Conservation (phyloP, 345 rosid species). For the Lumnitzera littorea region DNA sequence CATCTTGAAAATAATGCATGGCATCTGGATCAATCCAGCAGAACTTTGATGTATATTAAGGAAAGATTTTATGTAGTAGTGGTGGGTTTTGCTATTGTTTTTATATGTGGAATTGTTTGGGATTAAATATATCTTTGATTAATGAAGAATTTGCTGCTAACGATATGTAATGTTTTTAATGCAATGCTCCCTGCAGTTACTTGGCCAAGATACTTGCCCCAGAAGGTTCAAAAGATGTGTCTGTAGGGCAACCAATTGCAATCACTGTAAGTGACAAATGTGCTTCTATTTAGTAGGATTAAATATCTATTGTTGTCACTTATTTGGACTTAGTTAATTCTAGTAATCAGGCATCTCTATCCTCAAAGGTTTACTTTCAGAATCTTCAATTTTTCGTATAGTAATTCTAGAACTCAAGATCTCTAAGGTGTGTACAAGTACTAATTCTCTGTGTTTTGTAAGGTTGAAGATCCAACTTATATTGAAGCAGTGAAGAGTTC, state of each 20-base stretch:
- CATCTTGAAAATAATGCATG: too few relatives aligned
- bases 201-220: slow-evolving; percentile 66
- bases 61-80: too few relatives aligned
- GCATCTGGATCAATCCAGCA: too few relatives aligned
- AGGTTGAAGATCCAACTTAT: slow-evolving; percentile 87
- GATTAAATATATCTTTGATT: not conserved
- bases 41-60: too few relatives aligned
- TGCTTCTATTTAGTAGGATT: not conserved
- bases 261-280: slow-evolving; percentile 37
- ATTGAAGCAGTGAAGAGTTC: slow-evolving; percentile 63
- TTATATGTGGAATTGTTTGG: not conserved
- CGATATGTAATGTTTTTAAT: slow-evolving; percentile 5
- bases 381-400: slow-evolving; percentile 1
- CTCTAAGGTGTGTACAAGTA: slow-evolving; percentile 10
- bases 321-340: not conserved
- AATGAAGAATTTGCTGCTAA: slow-evolving; percentile 1
- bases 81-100: too few relatives aligned
- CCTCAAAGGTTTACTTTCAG: too few relatives aligned
- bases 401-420: not conserved
- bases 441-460: slow-evolving; percentile 20
- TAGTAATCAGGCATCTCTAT: too few relatives aligned
- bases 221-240: slow-evolving; percentile 63
- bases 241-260: slow-evolving; percentile 64
- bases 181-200: slow-evolving; percentile 33
- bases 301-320: not conserved